These are phyloP conservation scores for Penicillium manginii DNA, from an alignment of 495 filamentous ascomycete genomes.

Conservation along the genomic window DNA sequence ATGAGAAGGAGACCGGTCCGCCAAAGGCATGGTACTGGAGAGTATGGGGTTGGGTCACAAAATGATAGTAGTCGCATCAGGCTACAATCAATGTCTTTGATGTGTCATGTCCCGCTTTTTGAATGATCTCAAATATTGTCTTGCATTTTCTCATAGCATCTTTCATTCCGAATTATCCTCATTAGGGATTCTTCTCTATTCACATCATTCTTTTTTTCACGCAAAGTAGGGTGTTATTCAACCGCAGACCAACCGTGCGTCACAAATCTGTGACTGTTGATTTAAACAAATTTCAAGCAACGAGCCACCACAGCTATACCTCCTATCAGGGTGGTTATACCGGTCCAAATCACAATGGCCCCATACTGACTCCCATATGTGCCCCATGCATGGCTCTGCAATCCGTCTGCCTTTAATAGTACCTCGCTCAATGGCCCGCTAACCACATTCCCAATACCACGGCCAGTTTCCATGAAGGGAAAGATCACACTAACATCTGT, in stretches of 20 bases:
- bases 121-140: not conserved
- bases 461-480: slow-evolving; percentile 58
- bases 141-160: not conserved
- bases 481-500: slow-evolving; percentile 59
- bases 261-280: not conserved
- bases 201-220: not conserved
- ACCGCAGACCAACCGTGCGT: slow-evolving; percentile 7
- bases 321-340: slow-evolving; percentile 42
- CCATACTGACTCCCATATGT: slow-evolving; percentile 47
- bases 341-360: slow-evolving; percentile 44
- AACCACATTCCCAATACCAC: slow-evolving; percentile 64
- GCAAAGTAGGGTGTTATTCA: not conserved
- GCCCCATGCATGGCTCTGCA: slow-evolving; percentile 19
- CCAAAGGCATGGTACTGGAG: slow-evolving; percentile 34
- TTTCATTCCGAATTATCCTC: no score
- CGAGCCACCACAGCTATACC: slow-evolving; percentile 34
- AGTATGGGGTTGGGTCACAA: slow-evolving; percentile 30
- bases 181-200: not conserved
- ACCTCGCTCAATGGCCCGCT: slow-evolving; percentile 56
- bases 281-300: slow-evolving; percentile 23
- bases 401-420: slow-evolving; percentile 23
- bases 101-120: not conserved
- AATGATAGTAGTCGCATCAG: slow-evolving; percentile 6
- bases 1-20: slow-evolving; percentile 30
- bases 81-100: not conserved